phyloP scores from a whole-genome alignment of 2,329 filamentous ascomycete species.

The Penicillium sp. region DNA sequence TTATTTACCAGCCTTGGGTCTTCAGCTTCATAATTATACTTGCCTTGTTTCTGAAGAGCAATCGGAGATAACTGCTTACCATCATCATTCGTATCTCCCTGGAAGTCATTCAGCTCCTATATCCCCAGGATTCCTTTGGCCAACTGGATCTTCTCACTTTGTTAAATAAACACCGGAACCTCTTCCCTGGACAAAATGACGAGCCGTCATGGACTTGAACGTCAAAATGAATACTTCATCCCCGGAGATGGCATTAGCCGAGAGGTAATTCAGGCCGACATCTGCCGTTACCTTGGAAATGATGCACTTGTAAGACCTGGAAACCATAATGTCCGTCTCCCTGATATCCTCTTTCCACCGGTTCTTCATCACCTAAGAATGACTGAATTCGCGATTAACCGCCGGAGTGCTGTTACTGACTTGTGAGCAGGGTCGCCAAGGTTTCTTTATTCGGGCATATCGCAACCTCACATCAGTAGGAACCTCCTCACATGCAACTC shows the following conservation, averaged over 20 bases:
- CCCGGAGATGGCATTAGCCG: constrained; percentile 80
- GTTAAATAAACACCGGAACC: constrained; percentile 31
- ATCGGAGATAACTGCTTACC: constrained; percentile 19
- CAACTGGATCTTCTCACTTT: constrained; percentile 34
- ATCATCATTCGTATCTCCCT: constrained; percentile 24
- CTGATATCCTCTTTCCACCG: constrained; percentile 21
- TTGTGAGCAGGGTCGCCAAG: constrained; percentile 64
- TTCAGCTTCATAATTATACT: constrained; percentile 30
- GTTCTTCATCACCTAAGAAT: constrained; percentile 4
- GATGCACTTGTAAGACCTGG: constrained; percentile 79
- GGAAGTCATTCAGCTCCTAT: constrained; percentile 25
- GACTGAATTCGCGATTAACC: neutral
- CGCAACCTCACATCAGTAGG: constrained; percentile 77
- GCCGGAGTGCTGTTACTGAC: constrained; percentile 33
- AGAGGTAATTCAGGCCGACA: constrained; percentile 83
- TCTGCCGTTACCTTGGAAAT: constrained; percentile 82
- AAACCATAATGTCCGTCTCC: constrained; percentile 69
- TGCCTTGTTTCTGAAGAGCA: constrained; percentile 31
- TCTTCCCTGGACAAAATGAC: constrained; percentile 43
- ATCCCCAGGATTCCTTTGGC: constrained; percentile 30
- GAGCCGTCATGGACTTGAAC: constrained; percentile 41
- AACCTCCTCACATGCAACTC: constrained; percentile 21
- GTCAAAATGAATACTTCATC: constrained; percentile 78
- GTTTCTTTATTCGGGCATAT: constrained; percentile 80
- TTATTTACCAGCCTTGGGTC: constrained; percentile 30